These are phyloP conservation scores for Cyclospora cayetanensis DNA, from an alignment of 169 alveolate species.

Conservation along the genomic window DNA sequence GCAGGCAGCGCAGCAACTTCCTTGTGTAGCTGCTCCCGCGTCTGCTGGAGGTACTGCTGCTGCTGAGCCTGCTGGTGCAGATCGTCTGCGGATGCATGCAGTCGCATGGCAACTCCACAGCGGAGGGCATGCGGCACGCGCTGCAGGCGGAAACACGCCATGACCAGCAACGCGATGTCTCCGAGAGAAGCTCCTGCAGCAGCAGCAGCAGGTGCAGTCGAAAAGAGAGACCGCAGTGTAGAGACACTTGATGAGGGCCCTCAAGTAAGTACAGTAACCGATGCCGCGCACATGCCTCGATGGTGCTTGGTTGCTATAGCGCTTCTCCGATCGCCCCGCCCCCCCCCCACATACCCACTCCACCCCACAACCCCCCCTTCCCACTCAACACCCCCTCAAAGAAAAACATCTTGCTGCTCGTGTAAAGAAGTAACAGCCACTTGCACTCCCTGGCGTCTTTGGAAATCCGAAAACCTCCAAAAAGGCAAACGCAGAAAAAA, in stretches of 20 bases:
- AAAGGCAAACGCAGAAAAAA: too few relatives aligned
- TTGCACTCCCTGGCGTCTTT: too few relatives aligned
- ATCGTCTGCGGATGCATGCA: not conserved
- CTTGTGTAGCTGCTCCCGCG: not conserved
- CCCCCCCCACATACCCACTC: too few relatives aligned
- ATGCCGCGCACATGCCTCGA: too few relatives aligned
- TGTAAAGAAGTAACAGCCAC: not conserved
- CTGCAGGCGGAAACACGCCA: slow-evolving; percentile 35
- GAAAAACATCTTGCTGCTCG: not conserved
- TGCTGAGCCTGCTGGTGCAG: slow-evolving; percentile 27
- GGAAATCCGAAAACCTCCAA: too few relatives aligned
- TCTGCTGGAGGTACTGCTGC: slow-evolving; percentile 7
- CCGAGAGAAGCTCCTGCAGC: slow-evolving; percentile 37
- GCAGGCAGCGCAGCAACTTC: not conserved
- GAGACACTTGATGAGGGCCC: not conserved
- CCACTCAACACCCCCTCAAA: too few relatives aligned
- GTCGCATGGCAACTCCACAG: slow-evolving; percentile 41
- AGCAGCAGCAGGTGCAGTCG: slow-evolving; percentile 7
- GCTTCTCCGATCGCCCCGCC: too few relatives aligned
- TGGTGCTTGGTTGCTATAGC: too few relatives aligned
- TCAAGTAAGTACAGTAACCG: not conserved
- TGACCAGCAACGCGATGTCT: slow-evolving; percentile 27
- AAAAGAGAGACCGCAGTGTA: too few relatives aligned
- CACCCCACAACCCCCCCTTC: too few relatives aligned
- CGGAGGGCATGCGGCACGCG: slow-evolving; percentile 39